Evolutionary conservation across 1,284 basidiomycete genomes (phyloP).

Genomic region (Xanthoconium separans): DNA sequence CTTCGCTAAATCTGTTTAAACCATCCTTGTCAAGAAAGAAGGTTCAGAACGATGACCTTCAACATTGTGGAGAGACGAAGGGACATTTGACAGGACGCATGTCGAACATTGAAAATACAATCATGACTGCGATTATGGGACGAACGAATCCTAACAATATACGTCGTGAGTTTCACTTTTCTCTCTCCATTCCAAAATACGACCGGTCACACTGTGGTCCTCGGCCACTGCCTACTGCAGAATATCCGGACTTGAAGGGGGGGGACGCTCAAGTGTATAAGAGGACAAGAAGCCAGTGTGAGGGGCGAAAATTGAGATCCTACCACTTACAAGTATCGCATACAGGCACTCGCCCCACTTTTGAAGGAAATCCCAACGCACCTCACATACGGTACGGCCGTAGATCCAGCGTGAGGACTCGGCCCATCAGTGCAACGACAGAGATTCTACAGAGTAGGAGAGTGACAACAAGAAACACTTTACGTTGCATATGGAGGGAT

Average conservation of each 20-base stretch:
- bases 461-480: not conserved
- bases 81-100: no score
- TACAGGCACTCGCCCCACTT: not conserved
- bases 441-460: not conserved
- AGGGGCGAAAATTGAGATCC: no score
- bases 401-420: not conserved
- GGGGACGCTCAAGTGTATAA: slow-evolving; percentile 11
- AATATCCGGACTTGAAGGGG: not conserved
- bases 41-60: not conserved
- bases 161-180: not conserved
- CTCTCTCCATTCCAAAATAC: no score
- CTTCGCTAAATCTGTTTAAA: slow-evolving; percentile 8
- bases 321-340: not conserved
- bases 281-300: not conserved
- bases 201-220: not conserved
- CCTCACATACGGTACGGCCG: not conserved
- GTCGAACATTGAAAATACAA: not conserved
- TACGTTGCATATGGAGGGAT: not conserved
- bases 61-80: not conserved
- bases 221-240: slow-evolving; percentile 6
- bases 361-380: not conserved
- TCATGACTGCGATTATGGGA: not conserved
- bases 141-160: slow-evolving; percentile 1
- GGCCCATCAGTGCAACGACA: no score
- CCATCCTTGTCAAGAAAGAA: not conserved